Conservation (phyloP, 371 early-diverging fungal species). For the Rhizopus stolonifer region DNA sequence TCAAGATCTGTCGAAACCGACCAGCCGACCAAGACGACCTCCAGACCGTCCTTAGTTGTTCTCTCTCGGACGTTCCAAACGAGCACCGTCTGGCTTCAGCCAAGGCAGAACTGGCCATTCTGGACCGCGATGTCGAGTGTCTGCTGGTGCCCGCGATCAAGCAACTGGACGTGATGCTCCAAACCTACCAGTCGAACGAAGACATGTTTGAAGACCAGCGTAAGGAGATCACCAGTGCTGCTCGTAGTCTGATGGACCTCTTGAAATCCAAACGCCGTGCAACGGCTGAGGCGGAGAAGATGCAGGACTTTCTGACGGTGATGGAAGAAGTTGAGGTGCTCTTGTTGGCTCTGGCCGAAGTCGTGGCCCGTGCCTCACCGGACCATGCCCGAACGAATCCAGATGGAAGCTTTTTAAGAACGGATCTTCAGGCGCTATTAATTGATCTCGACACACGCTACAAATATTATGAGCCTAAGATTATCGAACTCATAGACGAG, state of each 20-base stretch:
- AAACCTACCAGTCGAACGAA: constrained; percentile 15
- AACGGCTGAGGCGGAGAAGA: constrained; percentile 40
- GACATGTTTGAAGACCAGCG: constrained; percentile 44
- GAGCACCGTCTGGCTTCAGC: constrained; percentile 43
- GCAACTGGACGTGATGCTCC: constrained; percentile 42
- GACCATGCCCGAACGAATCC: constrained; percentile 26
- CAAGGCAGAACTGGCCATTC: constrained; percentile 35
- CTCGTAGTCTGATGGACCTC: constrained; percentile 31
- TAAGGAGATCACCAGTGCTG: constrained; percentile 41
- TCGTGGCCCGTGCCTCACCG: constrained; percentile 43
- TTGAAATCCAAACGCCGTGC: constrained; percentile 44
- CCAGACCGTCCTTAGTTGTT: constrained; percentile 31
- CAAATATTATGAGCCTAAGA: constrained; percentile 54
- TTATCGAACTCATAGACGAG: constrained; percentile 51
- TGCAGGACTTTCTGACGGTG: constrained; percentile 45
- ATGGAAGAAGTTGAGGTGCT: constrained; percentile 52
- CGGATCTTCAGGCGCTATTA: constrained; percentile 54
- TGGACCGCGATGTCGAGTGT: constrained; percentile 47
- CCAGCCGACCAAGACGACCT: constrained; percentile 23
- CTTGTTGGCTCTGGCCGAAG: constrained; percentile 43
- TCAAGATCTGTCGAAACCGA: constrained; percentile 27
- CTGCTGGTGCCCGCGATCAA: constrained; percentile 36
- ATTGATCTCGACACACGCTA: constrained; percentile 60
- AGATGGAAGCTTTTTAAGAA: constrained; percentile 36
- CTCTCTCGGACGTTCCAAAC: constrained; percentile 39